Evolutionary conservation across 805 yeast species (phyloP), one percentile per base, ranked within the genome.

Genomic region (Candida xiaguanensis): DNA sequence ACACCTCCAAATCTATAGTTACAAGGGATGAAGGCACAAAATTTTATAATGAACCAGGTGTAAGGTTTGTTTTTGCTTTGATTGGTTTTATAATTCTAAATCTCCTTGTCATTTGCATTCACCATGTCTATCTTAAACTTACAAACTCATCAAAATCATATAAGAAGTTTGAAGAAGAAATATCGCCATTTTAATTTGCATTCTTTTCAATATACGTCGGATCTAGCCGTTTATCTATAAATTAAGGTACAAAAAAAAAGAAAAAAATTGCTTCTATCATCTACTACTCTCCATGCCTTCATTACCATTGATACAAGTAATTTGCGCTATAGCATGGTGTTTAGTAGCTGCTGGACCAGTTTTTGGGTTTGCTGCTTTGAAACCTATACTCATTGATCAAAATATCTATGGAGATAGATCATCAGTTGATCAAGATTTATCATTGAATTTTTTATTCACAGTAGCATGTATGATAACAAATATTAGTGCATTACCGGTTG

Each of bases 331-430:
- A 13, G 40, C 71, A 0, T 90, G 96, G 96, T 91, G 97, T 63
- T 64, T 90, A 11, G 68, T 87, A 27, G 88, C 96, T 0, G 96
- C 96, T 0, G 98, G 97, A 5, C 88, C 95, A 1, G 81, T 90
- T 11, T 90, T 90, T 70, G 98, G 98, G 3, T 90, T 90, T 66
- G 96, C 97, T 17, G 97, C 98, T 3, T 66, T 90, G 39, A 91
- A 91, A 55, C 95, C 95, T 5, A 77, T 90, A 8, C 63, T 91
- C 31, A 74, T 88, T 14, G 58, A 70, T 8, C 90, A 91, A 55
- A 89, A 91, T 3, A 82, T 90, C 3, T 91, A 90, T 52, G 59
- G 71, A 17, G 75, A 80, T 2, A 54, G 67, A 6, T 19, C 68
- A 0, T 90, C 97, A 62, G 63, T 71, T 5, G 79, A 72, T n/a